A percentile compares a stretch with the other conserved stretches of the same genome.
Conservation (phyloP, 225 moss, liverwort and hornwort species). For the Climacium dendroides region DNA sequence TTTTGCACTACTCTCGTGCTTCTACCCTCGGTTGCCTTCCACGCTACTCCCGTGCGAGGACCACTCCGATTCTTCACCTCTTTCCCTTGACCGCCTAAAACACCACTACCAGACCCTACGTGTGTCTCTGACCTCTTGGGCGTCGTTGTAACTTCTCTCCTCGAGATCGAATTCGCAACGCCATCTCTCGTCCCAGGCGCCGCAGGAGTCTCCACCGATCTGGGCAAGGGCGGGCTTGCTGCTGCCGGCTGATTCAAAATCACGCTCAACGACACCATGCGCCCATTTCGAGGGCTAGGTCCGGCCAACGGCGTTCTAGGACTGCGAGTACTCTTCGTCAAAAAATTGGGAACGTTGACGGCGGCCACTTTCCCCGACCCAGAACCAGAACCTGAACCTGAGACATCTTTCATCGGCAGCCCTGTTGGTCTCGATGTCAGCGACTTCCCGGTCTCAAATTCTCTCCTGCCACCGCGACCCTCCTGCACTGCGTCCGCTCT, state of each 20-base stretch:
- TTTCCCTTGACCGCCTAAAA: neutral
- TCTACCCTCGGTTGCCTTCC: slow-evolving; percentile 1
- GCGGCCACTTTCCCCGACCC: neutral
- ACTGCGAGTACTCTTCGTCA: slow-evolving; percentile 30
- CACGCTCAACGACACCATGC: slow-evolving; percentile 68
- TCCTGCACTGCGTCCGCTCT: neutral
- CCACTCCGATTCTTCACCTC: slow-evolving; percentile 2
- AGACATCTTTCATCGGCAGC: neutral
- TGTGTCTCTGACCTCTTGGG: slow-evolving; percentile 13
- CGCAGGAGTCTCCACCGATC: neutral
- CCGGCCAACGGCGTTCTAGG: slow-evolving; percentile 46
- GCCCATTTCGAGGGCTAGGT: slow-evolving; percentile 62
- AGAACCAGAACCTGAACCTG: neutral
- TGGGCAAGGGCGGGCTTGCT: neutral
- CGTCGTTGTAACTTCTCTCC: slow-evolving; percentile 9
- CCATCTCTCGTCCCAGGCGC: neutral
- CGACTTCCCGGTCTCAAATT: slow-evolving; percentile 6
- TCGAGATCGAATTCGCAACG: neutral
- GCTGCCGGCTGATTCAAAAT: slow-evolving; percentile 55
- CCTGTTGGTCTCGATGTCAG: slow-evolving; percentile 4
- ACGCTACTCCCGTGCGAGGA: neutral
- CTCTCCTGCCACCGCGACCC: neutral
- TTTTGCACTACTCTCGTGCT: slow-evolving; percentile 23
- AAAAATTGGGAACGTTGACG: neutral
- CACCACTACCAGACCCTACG: neutral